Conservation (phyloP, 441 rosid species). For the Sinapis alba region DNA sequence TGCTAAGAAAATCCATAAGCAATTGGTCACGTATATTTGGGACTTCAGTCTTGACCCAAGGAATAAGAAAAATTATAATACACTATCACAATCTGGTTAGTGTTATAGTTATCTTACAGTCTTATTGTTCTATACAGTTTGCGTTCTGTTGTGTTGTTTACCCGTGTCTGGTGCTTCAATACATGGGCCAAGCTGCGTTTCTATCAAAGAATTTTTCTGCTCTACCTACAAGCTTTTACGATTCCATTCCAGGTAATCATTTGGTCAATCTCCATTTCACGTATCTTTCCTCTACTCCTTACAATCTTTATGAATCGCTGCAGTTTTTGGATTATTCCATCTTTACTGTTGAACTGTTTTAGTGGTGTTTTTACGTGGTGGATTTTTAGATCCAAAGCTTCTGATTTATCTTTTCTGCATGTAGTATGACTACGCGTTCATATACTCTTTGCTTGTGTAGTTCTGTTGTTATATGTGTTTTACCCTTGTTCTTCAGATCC, state of each 20-base stretch:
- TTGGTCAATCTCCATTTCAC: slow-evolving; percentile 12
- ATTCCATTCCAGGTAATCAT: slow-evolving; percentile 83
- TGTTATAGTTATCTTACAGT: not conserved
- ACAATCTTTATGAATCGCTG: not conserved
- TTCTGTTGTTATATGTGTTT: slow-evolving; percentile 23
- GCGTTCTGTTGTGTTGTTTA: slow-evolving; percentile 74
- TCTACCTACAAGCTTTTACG: slow-evolving; percentile 65
- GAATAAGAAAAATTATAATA: slow-evolving; percentile 10
- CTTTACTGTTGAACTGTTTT: slow-evolving; percentile 2
- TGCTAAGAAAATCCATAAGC: not conserved
- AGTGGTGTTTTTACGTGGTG: not conserved
- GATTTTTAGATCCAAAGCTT: slow-evolving; percentile 11
- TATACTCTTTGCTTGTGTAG: slow-evolving; percentile 7
- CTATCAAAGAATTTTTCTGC: slow-evolving; percentile 74
- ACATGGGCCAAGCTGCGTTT: slow-evolving; percentile 98
- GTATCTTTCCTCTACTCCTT: slow-evolving; percentile 2
- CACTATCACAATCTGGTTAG: not conserved
- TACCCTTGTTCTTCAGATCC: slow-evolving; percentile 48
- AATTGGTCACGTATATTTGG: not conserved
- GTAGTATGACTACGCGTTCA: not conserved
- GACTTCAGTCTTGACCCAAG: slow-evolving; percentile 9
- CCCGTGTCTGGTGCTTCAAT: slow-evolving; percentile 94
- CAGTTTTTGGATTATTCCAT: slow-evolving; percentile 1
- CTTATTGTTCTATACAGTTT: slow-evolving; percentile 53
- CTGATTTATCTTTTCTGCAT: not conserved